phyloP scores from a whole-genome alignment of 768 basidiomycete genomes.

The Calocybe indica region DNA sequence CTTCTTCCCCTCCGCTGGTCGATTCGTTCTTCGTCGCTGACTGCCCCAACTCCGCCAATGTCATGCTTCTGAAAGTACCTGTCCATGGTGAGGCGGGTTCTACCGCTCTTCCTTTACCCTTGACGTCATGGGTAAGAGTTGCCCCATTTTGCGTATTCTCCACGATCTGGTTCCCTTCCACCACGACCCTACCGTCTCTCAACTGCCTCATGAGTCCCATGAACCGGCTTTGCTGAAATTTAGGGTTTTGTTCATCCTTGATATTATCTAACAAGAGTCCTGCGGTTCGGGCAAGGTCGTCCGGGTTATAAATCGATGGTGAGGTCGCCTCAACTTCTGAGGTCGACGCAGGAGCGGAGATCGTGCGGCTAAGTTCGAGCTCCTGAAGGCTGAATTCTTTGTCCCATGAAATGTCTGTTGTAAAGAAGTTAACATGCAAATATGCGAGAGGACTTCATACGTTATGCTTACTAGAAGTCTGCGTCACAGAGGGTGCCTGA shows the following conservation, averaged over 20 bases:
- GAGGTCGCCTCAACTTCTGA: constrained; percentile 19
- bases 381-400: constrained; percentile 60
- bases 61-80: not conserved
- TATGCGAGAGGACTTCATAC: not conserved
- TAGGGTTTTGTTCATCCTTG: constrained; percentile 68
- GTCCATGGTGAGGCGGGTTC: constrained; percentile 4
- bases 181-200: constrained; percentile 69
- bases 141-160: constrained; percentile 25
- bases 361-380: constrained; percentile 20
- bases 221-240: constrained; percentile 82
- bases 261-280: constrained; percentile 74
- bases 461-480: not conserved
- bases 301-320: constrained; percentile 20
- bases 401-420: constrained; percentile 51
- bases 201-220: constrained; percentile 82
- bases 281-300: constrained; percentile 78
- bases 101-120: constrained; percentile 1
- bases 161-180: constrained; percentile 78
- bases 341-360: constrained; percentile 9
- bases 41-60: too few species aligned
- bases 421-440: not conserved
- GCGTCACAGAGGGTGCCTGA: not conserved
- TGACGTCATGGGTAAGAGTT: constrained; percentile 3
- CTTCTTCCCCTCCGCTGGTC: constrained; percentile 20
- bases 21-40: not conserved